These are phyloP conservation scores for Eragrostis tef DNA, from an alignment of 202 grass and related monocot species.

Conservation along the genomic window DNA sequence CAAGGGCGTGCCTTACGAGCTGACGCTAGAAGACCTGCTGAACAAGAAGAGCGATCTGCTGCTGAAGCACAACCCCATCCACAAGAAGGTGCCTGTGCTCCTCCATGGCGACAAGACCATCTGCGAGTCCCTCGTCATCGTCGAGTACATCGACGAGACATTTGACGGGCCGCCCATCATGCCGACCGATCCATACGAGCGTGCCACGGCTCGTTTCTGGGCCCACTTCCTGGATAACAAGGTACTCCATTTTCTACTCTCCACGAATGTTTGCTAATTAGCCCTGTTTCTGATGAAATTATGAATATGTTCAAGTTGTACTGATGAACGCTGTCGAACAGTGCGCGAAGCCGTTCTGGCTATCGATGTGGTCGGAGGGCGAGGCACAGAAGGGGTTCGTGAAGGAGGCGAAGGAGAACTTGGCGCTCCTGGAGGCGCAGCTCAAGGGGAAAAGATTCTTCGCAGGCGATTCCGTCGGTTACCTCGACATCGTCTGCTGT, in stretches of 20 bases:
- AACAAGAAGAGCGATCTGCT: conserved; percentile 56
- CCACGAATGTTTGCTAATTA: not conserved
- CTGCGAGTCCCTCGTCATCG: conserved; percentile 50
- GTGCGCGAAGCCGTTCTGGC: conserved; percentile 26
- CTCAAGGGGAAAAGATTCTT: conserved; percentile 58
- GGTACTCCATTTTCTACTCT: not conserved
- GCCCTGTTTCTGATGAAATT: not conserved
- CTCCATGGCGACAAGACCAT: conserved; percentile 49
- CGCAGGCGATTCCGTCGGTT: conserved; percentile 43
- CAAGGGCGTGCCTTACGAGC: conserved; percentile 54
- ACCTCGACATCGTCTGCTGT: conserved; percentile 35
- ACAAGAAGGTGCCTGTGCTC: conserved; percentile 66
- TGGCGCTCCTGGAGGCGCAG: conserved; percentile 5
- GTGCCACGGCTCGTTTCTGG: conserved; percentile 66
- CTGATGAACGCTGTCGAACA: not conserved
- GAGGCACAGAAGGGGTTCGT: conserved; percentile 29
- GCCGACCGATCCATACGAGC: conserved; percentile 40
- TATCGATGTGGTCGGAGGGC: conserved; percentile 35
- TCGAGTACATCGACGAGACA: conserved; percentile 60
- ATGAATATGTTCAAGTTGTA: too few relatives aligned
- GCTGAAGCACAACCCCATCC: conserved; percentile 61
- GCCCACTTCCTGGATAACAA: conserved; percentile 25
- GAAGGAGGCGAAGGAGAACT: conserved; percentile 37
- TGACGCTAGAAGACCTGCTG: conserved; percentile 37
- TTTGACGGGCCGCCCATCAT: conserved; percentile 45